Base-by-base conservation (phyloP, 2,329 filamentous ascomycete genomes). In the Nothophaeocryptopus gaeumannii region DNA sequence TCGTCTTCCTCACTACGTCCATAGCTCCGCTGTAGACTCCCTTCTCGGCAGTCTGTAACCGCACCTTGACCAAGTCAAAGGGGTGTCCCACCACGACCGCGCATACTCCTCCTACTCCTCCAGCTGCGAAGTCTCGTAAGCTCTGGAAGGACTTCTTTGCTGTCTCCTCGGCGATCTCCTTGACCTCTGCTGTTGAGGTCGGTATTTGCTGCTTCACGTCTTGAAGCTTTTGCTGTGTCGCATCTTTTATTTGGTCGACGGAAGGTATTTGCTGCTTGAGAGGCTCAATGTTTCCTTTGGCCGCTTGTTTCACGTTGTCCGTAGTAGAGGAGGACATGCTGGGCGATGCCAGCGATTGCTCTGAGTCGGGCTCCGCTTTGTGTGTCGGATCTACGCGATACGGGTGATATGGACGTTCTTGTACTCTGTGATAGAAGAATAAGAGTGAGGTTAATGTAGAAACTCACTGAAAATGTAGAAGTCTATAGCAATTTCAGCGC, bases 41-140 rank as follows among this genome's bases (percentile, higher is more conserved):
- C 72, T 84, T 86, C 73, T 97, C 91, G 32, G 93, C 90, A 2
- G 93, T 99, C 77, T 99, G 93, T 70, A 99, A 77, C 51, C 93
- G 88, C 59, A 99, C 93, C 76, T 99, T 99, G 70, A 97, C 92
- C 62, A 99, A 79, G 70, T 99, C 93, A 69, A 99, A 99, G 8
- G 93, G 93, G 72, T 99, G 93, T 50, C 93, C 74, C 13, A 97
- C 91, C 36, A 99, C 70, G 47, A 99, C 93, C 50, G 93, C 92
- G 75, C 89, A 97, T 40, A 99, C 72, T 63, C 93, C 93, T 61
- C 93, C 93, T 53, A 95, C 95, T 55, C 90, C 93, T 63, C 93
- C 93, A 7, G 92, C 92, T 8, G 80, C 85, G 44, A 99, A 81
- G 36, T 92, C 93, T 53, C 92, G 86, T 56, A 95, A 71, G 69